Evolutionary conservation across 345 rosid genomes (phyloP).

Genomic region (Barbarea vulgaris): DNA sequence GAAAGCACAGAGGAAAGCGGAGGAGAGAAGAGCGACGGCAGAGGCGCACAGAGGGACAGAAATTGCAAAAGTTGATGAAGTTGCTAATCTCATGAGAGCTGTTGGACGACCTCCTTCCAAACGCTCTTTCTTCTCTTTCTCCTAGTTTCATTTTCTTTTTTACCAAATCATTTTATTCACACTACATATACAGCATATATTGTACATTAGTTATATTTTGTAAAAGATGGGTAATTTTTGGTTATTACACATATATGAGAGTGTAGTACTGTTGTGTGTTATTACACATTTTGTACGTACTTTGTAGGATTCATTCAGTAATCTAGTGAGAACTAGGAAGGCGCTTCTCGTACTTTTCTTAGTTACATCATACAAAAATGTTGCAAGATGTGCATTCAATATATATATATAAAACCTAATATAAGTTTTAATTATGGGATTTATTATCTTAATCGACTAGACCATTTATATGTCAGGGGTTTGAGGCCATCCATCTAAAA

Average conservation of each 20-base stretch:
- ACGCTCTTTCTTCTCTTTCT: constrained; percentile 66
- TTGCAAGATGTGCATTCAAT: background rate
- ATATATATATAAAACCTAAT: background rate
- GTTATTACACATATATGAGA: background rate
- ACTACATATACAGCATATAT: background rate
- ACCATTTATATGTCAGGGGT: background rate
- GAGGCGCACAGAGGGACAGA: constrained; percentile 88
- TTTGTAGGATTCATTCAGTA: no score
- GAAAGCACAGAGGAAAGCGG: constrained; percentile 76
- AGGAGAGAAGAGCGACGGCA: constrained; percentile 88
- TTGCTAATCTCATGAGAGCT: constrained; percentile 86
- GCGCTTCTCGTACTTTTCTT: background rate
- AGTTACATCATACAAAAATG: background rate
- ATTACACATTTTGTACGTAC: background rate
- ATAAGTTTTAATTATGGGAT: background rate
- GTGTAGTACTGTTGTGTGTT: background rate
- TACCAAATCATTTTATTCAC: background rate
- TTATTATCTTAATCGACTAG: background rate
- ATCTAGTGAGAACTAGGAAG: background rate
- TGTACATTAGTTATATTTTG: background rate
- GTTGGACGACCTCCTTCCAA: constrained; percentile 84
- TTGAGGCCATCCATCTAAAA: background rate
- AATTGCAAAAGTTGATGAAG: constrained; percentile 66
- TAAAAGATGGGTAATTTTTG: background rate
- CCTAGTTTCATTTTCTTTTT: background rate